Conservation (phyloP, 139 green algal species). For the Trebouxia sp. region DNA sequence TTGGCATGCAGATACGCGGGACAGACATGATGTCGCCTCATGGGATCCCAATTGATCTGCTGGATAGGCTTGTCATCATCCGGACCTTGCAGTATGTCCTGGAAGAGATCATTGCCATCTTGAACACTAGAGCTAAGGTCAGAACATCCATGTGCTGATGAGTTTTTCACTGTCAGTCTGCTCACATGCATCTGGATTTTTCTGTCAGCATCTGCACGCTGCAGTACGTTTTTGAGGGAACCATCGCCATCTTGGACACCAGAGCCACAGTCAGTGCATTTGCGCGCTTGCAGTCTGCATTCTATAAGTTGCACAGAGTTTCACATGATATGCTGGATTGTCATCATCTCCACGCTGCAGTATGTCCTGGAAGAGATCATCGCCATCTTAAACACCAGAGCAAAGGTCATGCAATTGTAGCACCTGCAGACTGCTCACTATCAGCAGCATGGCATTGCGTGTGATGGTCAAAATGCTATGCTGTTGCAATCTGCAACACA, state of each 20-base stretch:
- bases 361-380: constrained; percentile 90
- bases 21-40: constrained; percentile 90
- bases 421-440: not conserved
- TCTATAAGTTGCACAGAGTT: no score
- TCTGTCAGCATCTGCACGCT: no score
- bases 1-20: constrained; percentile 67
- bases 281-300: no score
- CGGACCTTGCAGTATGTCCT: constrained; percentile 94
- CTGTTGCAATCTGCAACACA: no score
- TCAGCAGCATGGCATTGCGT: no score
- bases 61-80: constrained; percentile 99
- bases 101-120: constrained; percentile 89
- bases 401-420: constrained; percentile 54
- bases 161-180: not conserved
- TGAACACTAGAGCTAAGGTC: constrained; percentile 88
- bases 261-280: no score
- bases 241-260: no score
- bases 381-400: constrained; percentile 89
- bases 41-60: constrained; percentile 94
- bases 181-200: not conserved
- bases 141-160: no score
- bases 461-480: no score
- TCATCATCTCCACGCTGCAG: constrained; percentile 98
- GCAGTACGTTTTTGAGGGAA: no score
- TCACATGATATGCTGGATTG: constrained; percentile 95